Evolutionary conservation across 441 rosid genomes (phyloP).

Genomic region (Pelargonium exstipulatum): DNA sequence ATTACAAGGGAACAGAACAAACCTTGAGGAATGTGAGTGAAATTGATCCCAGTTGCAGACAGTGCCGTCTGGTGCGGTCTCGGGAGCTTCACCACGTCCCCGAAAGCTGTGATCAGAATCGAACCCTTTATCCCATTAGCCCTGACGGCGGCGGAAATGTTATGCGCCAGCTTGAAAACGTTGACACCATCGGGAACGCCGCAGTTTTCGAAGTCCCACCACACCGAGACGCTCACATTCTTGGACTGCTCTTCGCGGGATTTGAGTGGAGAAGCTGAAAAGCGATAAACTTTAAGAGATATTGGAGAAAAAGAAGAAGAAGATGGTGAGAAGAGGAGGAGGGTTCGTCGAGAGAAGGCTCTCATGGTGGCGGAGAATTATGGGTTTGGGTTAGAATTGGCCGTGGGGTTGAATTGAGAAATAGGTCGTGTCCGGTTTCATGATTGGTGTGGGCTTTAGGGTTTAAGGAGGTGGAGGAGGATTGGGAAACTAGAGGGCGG

Average conservation of each 20-base stretch:
- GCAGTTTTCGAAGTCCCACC: conserved; percentile 99
- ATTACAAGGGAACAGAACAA: background rate
- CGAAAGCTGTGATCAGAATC: conserved; percentile 71
- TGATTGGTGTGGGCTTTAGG: too few relatives aligned
- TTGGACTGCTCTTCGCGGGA: conserved; percentile 42
- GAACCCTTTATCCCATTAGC: conserved; percentile 81
- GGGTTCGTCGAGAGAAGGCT: conserved; percentile 8
- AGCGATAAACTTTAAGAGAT: conserved; percentile 23
- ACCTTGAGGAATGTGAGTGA: conserved; percentile 74
- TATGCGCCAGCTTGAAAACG: conserved; percentile 45
- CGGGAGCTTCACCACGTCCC: conserved; percentile 62
- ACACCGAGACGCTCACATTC: conserved; percentile 59
- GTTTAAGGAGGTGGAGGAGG: too few relatives aligned
- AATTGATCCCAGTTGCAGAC: conserved; percentile 54
- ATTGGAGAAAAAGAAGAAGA: background rate
- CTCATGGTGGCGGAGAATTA: conserved; percentile 11
- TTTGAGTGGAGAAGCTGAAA: conserved; percentile 29
- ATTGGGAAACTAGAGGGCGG: too few relatives aligned
- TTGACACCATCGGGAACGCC: conserved; percentile 49
- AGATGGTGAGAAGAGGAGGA: background rate
- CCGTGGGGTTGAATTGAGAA: too few relatives aligned
- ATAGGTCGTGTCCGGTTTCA: too few relatives aligned
- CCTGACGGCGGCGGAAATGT: conserved; percentile 63
- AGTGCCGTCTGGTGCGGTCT: conserved; percentile 69
- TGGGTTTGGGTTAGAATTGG: background rate